Evolutionary conservation across 129 eudicot species (phyloP).

Genomic region (Helianthus tuberosus): DNA sequence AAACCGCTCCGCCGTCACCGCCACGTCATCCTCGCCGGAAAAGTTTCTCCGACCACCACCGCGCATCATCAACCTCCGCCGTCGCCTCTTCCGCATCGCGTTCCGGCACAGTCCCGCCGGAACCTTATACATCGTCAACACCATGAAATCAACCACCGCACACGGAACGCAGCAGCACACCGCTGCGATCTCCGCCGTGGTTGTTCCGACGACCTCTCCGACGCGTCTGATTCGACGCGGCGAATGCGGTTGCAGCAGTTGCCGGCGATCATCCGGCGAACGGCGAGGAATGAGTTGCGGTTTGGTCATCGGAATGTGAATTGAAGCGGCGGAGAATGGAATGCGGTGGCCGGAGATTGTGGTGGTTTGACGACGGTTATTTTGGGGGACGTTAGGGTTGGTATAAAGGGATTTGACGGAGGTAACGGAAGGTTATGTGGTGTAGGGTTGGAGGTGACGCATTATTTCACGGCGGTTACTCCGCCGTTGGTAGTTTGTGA

Average conservation of each 20-base stretch:
- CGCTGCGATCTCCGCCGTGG: slow-evolving; percentile 84
- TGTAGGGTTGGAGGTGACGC: too few relatives aligned
- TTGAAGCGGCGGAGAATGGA: too few relatives aligned
- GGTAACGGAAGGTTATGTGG: too few relatives aligned
- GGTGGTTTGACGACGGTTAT: too few relatives aligned
- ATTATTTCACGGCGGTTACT: too few relatives aligned
- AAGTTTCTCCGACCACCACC: slow-evolving; percentile 1
- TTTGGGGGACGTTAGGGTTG: too few relatives aligned
- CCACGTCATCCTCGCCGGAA: slow-evolving; percentile 1
- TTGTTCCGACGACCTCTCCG: slow-evolving; percentile 70
- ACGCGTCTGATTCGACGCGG: slow-evolving; percentile 18
- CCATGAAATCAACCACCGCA: slow-evolving; percentile 43
- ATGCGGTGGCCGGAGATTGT: too few relatives aligned
- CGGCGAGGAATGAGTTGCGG: slow-evolving; percentile 30
- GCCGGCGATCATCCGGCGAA: slow-evolving; percentile 32
- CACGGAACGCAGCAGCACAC: slow-evolving; percentile 68
- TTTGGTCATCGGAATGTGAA: slow-evolving; percentile 26
- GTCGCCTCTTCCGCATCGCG: slow-evolving; percentile 44
- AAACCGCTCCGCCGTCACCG: slow-evolving; percentile 30
- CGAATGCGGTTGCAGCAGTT: slow-evolving; percentile 22
- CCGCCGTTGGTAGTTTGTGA: too few relatives aligned
- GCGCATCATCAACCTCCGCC: slow-evolving; percentile 27
- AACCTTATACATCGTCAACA: slow-evolving; percentile 60
- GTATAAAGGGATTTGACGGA: too few relatives aligned
- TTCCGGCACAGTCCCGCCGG: slow-evolving; percentile 74